phyloP scores from a whole-genome alignment of 2,329 filamentous ascomycete genomes.

The Hymenoscyphus linearis region DNA sequence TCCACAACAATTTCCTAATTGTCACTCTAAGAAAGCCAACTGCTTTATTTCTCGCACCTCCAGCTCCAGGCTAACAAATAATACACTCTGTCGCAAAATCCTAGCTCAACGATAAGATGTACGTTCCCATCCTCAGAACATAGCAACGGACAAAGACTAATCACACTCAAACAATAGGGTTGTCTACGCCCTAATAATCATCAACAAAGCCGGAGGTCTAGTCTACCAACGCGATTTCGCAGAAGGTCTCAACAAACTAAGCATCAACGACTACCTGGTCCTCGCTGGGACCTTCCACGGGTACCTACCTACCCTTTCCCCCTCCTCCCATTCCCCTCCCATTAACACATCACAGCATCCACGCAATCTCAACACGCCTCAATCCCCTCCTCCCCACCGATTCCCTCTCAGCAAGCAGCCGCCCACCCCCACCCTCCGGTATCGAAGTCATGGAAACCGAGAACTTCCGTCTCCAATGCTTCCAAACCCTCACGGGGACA shows the following conservation, averaged over 20 bases:
- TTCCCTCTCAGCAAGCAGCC: conserved; percentile 38
- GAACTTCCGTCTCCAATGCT: conserved; percentile 93
- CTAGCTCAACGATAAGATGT: background rate
- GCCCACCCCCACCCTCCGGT: conserved; percentile 64
- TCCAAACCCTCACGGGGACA: conserved; percentile 86
- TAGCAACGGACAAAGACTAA: background rate
- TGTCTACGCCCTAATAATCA: conserved; percentile 91
- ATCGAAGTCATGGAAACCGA: conserved; percentile 91
- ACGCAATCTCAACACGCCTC: conserved; percentile 62
- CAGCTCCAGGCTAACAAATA: background rate
- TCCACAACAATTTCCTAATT: background rate
- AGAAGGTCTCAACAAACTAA: conserved; percentile 78
- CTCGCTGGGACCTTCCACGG: conserved; percentile 96
- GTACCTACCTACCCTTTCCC: conserved; percentile 43
- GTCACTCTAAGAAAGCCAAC: background rate
- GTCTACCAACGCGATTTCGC: conserved; percentile 96
- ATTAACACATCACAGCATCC: conserved; percentile 44
- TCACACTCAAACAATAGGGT: conserved; percentile 54
- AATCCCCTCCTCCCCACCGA: conserved; percentile 49
- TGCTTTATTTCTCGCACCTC: background rate
- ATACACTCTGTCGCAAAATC: background rate
- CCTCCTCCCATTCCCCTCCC: conserved; percentile 22
- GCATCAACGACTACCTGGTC: conserved; percentile 93
- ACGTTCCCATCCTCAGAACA: background rate
- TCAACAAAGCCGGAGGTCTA: conserved; percentile 96